Evolutionary conservation across 495 filamentous ascomycete genomes (phyloP).

Genomic region (Viridothelium virens): DNA sequence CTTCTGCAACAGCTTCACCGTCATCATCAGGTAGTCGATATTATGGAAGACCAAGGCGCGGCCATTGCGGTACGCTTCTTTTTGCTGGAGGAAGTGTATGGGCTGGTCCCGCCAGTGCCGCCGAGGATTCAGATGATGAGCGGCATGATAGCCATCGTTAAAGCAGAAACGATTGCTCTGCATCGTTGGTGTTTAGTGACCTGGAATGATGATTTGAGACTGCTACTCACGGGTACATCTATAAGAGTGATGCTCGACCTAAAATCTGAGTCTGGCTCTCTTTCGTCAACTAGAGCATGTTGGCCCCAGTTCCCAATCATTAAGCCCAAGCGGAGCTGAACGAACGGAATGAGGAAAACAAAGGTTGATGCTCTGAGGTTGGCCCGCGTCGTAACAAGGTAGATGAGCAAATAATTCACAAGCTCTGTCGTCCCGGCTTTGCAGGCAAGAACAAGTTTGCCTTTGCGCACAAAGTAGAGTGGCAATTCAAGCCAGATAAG

Average conservation of each 20-base stretch:
- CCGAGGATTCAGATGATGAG: slow-evolving; percentile 64
- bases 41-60: slow-evolving; percentile 62
- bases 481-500: slow-evolving; percentile 69
- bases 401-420: slow-evolving; percentile 36
- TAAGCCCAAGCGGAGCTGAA: slow-evolving; percentile 52
- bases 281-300: slow-evolving; percentile 63
- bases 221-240: slow-evolving; percentile 54
- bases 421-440: slow-evolving; percentile 52
- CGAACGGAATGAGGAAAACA: slow-evolving; percentile 53
- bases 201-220: neutral
- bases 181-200: too few relatives aligned
- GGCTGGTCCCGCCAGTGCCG: slow-evolving; percentile 72
- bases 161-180: slow-evolving; percentile 66
- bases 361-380: slow-evolving; percentile 50
- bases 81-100: slow-evolving; percentile 54
- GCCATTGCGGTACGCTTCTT: slow-evolving; percentile 50
- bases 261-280: slow-evolving; percentile 61
- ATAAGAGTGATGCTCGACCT: slow-evolving; percentile 64
- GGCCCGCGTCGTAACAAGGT: slow-evolving; percentile 38
- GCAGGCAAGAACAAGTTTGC: slow-evolving; percentile 43
- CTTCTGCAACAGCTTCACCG: slow-evolving; percentile 50
- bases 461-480: slow-evolving; percentile 57
- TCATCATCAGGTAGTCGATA: slow-evolving; percentile 65
- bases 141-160: slow-evolving; percentile 74
- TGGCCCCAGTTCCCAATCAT: slow-evolving; percentile 75